Evolutionary conservation across 306 rosid genomes (phyloP).

Genomic region (Prunus salicina): DNA sequence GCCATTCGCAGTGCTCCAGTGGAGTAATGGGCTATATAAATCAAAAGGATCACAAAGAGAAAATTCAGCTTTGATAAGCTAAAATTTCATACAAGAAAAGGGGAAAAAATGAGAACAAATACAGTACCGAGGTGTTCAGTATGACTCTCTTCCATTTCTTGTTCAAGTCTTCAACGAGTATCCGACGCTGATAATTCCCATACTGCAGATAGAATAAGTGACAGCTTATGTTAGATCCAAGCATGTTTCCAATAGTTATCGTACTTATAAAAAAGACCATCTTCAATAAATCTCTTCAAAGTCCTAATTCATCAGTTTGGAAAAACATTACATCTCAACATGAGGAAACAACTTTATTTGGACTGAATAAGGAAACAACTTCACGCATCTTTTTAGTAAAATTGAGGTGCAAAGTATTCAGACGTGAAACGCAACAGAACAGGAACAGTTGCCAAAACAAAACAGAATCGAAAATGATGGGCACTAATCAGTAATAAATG

Average conservation of each 20-base stretch:
- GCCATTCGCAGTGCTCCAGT: slow-evolving; percentile 94
- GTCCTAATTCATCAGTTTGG: neutral
- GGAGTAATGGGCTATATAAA: slow-evolving; percentile 72
- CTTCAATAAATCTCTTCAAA: neutral
- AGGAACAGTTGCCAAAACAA: neutral
- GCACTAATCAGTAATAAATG: neutral
- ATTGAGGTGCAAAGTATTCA: neutral
- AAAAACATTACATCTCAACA: neutral
- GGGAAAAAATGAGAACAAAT: slow-evolving; percentile 4
- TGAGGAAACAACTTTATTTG: neutral
- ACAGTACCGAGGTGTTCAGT: slow-evolving; percentile 57
- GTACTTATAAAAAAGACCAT: neutral
- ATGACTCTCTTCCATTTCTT: slow-evolving; percentile 79
- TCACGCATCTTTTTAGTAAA: too few species aligned
- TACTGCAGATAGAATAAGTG: slow-evolving; percentile 55
- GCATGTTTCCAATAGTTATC: neutral
- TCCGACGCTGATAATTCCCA: slow-evolving; percentile 71
- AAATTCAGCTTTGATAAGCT: slow-evolving; percentile 23
- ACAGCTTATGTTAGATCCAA: slow-evolving; percentile 21
- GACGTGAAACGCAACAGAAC: neutral
- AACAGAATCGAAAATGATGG: neutral
- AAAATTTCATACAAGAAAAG: neutral
- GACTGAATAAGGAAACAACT: too few species aligned
- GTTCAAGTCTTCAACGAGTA: slow-evolving; percentile 83
- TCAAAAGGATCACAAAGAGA: neutral